Base-by-base conservation (phyloP, 2,329 filamentous ascomycete genomes). In the Aspergillus ochraceoroseus region DNA sequence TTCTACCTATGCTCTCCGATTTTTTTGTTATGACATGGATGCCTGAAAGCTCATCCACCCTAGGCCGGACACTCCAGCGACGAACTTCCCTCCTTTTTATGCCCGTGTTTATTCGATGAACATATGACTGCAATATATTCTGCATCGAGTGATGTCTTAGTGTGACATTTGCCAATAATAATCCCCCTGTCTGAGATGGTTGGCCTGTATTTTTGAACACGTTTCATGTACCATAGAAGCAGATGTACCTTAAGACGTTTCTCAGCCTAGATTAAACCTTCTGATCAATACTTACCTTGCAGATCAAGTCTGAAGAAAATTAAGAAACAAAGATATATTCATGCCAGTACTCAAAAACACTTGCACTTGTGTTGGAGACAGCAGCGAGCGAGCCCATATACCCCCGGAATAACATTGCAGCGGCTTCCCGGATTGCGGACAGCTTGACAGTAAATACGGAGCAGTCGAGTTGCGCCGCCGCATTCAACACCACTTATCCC, bases 361-460 rank as follows among this genome's bases (percentile, higher is more conserved):
- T n/a, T n/a, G n/a, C n/a, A n/a, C n/a, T n/a, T n/a, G n/a, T n/a
- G n/a, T n/a, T n/a, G n/a, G n/a, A n/a, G n/a, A n/a, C n/a, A n/a
- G n/a, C n/a, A n/a, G n/a, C n/a, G n/a, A n/a, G n/a, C n/a, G n/a
- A n/a, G n/a, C n/a, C n/a, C n/a, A n/a, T n/a, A n/a, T n/a, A n/a
- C n/a, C n/a, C n/a, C n/a, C 54, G 54, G 54, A 56, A 52, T 43
- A 56, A 56, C 23, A 39, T 53, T 54, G 29, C 9, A 19, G 49
- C 54, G 54, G 19, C 17, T 30, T 30, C 53, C n/a, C 50, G 47
- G 35, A 42, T 49, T 48, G 50, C 49, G 51, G 51, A 43, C 49
- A 54, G 46, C 47, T 51, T 51, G 48, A 51, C 48, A 45, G 47
- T 52, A 48, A 49, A 48, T 29, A 43, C 37, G 41, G 38, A 42